A percentile compares a stretch with the other conserved stretches of the same genome.
Evolutionary conservation across 2,329 filamentous ascomycete species (phyloP).

Genomic region (Fusarium mangiferae): DNA sequence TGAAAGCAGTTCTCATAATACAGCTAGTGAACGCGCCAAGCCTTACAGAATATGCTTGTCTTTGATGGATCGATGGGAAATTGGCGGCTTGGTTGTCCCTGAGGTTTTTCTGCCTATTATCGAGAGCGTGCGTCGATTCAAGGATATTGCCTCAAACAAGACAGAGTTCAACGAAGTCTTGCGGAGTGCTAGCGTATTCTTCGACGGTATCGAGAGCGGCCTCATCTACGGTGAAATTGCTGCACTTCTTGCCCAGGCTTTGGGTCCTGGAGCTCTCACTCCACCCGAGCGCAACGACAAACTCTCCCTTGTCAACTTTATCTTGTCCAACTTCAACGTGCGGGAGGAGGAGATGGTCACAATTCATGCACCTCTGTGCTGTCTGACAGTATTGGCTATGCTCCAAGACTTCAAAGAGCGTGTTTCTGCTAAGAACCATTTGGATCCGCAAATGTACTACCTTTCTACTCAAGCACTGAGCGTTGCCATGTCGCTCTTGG

Average conservation of each 20-base stretch:
- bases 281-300: slow-evolving; percentile 66
- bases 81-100: slow-evolving; percentile 88
- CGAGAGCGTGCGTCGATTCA: slow-evolving; percentile 80
- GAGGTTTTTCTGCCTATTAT: slow-evolving; percentile 89
- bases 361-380: slow-evolving; percentile 81
- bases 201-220: slow-evolving; percentile 94
- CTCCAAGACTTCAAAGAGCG: slow-evolving; percentile 63
- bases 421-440: slow-evolving; percentile 46
- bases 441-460: slow-evolving; percentile 45
- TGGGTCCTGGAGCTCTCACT: slow-evolving; percentile 58
- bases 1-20: slow-evolving; percentile 50
- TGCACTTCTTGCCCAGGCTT: slow-evolving; percentile 71
- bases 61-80: slow-evolving; percentile 98
- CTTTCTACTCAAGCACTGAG: slow-evolving; percentile 51
- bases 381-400: slow-evolving; percentile 69
- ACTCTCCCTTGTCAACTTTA: slow-evolving; percentile 81
- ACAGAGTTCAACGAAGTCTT: slow-evolving; percentile 85
- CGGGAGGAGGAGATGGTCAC: slow-evolving; percentile 96
- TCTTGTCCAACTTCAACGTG: slow-evolving; percentile 89
- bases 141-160: slow-evolving; percentile 70
- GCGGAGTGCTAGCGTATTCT: slow-evolving; percentile 93
- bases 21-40: slow-evolving; percentile 72
- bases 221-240: slow-evolving; percentile 90
- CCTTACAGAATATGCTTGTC: slow-evolving; percentile 94
- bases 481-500: slow-evolving; percentile 68